Base-by-base conservation (phyloP, 805 yeast genomes). In the Dipodascopsis uninucleata region DNA sequence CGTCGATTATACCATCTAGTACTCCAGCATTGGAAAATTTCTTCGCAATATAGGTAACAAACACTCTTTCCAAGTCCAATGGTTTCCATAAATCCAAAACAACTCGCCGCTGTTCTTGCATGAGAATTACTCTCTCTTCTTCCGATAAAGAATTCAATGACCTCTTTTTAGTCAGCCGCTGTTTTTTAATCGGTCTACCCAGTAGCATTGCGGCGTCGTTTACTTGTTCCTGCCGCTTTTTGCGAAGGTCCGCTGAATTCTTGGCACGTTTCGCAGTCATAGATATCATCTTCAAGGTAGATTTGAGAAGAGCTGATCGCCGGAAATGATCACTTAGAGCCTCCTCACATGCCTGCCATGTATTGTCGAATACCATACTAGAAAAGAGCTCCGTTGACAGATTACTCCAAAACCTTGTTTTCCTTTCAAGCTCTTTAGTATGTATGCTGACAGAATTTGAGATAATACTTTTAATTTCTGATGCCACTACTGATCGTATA, bases 341-440 rank as follows among this genome's bases (percentile, higher is more conserved):
- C 23, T 73, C 73, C 32, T 73, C 56, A 0, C 68, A 62, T 2
- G 65, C 60, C 29, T 73, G 61, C 55, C 71, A 77, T 0, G 76
- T 58, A 29, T 74, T 68, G 52, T 83, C 89, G 34, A 75, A 71
- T 32, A 85, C 57, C 55, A 84, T 81, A 0, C 89, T 85, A 14
- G 62, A 58, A 50, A 68, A 82, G 1, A 85, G 59, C 31, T 79
- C 84, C 1, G 61, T 56, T 1, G 80, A 58, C n/a, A 81, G 63
- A 0, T 62, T 46, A 0, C 69, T 59, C 2, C 78, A 60, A 20
- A 45, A 20, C 10, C 1, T 70, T 41, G 6, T 47, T 24, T 14
- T 28, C 44, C 20, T 62, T 49, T 47, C 60, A 66, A 35, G 49
- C 52, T 39, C 44, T 39, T 9, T 56, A 40, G n/a, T n/a, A n/a